These are phyloP conservation scores for Physcomitrellopsis africana DNA, from an alignment of 225 moss, liverwort and hornwort species.

Conservation along the genomic window DNA sequence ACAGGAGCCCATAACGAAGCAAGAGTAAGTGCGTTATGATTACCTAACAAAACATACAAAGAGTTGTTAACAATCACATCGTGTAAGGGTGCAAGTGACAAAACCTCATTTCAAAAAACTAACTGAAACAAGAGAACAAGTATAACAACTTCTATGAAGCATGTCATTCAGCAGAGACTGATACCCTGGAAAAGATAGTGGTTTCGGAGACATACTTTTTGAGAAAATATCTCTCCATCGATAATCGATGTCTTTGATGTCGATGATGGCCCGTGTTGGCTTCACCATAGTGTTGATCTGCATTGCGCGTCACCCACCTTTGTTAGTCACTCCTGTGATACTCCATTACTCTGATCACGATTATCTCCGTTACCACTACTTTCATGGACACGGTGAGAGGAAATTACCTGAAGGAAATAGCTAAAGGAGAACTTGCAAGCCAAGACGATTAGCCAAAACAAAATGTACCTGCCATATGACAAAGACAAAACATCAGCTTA, in stretches of 20 bases:
- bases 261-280: slow-evolving; percentile 75
- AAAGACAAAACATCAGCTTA: slow-evolving; percentile 16
- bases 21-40: slow-evolving; percentile 83
- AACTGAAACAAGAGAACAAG: slow-evolving; percentile 11
- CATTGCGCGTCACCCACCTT: slow-evolving; percentile 24
- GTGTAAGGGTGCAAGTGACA: slow-evolving; percentile 3
- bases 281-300: slow-evolving; percentile 77
- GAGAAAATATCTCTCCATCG: slow-evolving; percentile 86
- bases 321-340: slow-evolving; percentile 17
- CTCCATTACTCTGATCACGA: neutral
- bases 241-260: slow-evolving; percentile 50
- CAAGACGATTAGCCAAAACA: slow-evolving; percentile 76
- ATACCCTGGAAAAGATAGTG: neutral
- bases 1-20: slow-evolving; percentile 97
- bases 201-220: slow-evolving; percentile 46
- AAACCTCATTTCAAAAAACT: slow-evolving; percentile 14
- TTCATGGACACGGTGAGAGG: slow-evolving; percentile 14
- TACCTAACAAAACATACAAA: slow-evolving; percentile 51
- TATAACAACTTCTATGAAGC: neutral
- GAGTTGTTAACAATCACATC: slow-evolving; percentile 20
- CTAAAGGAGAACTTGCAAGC: slow-evolving; percentile 96
- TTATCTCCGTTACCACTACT: slow-evolving; percentile 14
- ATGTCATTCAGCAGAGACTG: slow-evolving; percentile 16
- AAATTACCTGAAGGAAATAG: slow-evolving; percentile 85
- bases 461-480: slow-evolving; percentile 58